Conservation (phyloP, 805 yeast genomes). For the Saccharomyces cerevisiae region DNA sequence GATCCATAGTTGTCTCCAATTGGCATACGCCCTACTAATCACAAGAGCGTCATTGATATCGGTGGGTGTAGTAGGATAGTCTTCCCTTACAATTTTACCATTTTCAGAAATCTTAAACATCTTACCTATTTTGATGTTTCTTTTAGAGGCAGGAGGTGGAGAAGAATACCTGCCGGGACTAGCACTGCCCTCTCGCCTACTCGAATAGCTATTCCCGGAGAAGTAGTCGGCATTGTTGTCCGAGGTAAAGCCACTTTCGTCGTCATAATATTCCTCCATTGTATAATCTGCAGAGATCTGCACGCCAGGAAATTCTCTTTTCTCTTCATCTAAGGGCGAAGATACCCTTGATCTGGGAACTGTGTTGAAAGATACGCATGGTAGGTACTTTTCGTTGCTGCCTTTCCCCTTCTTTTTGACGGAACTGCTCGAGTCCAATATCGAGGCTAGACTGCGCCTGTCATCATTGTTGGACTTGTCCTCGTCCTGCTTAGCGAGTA, state of each 20-base stretch:
- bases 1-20: slow-evolving; percentile 18
- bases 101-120: slow-evolving; percentile 17
- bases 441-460: not conserved
- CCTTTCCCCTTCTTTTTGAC: not conserved
- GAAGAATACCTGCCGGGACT: not conserved
- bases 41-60: slow-evolving; percentile 24
- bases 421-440: not conserved
- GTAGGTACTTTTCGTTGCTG: slow-evolving; percentile 6
- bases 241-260: slow-evolving; percentile 18
- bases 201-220: slow-evolving; percentile 9
- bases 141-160: not conserved
- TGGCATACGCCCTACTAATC: slow-evolving; percentile 15
- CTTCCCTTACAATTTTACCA: slow-evolving; percentile 24
- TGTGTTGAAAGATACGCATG: slow-evolving; percentile 30
- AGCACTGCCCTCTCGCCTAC: not conserved
- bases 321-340: slow-evolving; percentile 10
- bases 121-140: slow-evolving; percentile 1
- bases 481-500: not conserved
- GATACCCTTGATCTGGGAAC: slow-evolving; percentile 20
- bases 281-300: slow-evolving; percentile 23
- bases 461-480: not conserved
- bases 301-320: slow-evolving; percentile 21
- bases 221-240: slow-evolving; percentile 10
- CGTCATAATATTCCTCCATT: slow-evolving; percentile 30
- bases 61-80: slow-evolving; percentile 27